These are phyloP conservation scores for Phytopythium oedochilum DNA, from an alignment of 352 stramenopile species.

Conservation along the genomic window DNA sequence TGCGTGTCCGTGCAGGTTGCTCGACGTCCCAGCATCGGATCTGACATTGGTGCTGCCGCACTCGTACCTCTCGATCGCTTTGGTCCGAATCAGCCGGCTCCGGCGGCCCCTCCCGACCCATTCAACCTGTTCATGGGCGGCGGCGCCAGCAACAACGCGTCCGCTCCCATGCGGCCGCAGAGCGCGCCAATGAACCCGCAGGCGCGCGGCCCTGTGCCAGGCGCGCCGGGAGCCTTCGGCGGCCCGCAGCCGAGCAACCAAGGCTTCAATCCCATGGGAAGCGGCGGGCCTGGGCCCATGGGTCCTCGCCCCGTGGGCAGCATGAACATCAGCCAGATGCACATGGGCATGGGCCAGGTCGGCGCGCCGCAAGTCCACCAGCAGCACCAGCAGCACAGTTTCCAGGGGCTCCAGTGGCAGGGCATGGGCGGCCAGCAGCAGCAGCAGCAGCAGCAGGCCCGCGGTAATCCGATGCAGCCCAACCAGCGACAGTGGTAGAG, in stretches of 20 bases:
- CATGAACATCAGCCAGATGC: constrained; percentile 86
- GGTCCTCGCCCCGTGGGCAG: constrained; percentile 38
- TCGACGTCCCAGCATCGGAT: neutral
- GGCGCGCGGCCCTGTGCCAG: constrained; percentile 20
- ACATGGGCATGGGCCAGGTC: constrained; percentile 57
- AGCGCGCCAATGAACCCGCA: constrained; percentile 26
- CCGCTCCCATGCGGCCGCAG: constrained; percentile 21
- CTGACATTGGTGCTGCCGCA: constrained; percentile 2
- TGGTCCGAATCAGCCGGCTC: constrained; percentile 10
- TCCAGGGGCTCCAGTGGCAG: constrained; percentile 81
- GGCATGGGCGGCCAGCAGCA: constrained; percentile 68
- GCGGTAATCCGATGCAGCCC: constrained; percentile 48
- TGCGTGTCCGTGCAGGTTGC: constrained; percentile 8
- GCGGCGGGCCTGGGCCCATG: constrained; percentile 33
- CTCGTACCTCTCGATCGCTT: neutral
- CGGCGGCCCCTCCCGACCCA: constrained; percentile 37
- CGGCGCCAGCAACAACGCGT: constrained; percentile 20
- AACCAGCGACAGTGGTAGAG: constrained; percentile 47
- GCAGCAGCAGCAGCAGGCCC: constrained; percentile 27
- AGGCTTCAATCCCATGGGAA: constrained; percentile 37
- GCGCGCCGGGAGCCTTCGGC: constrained; percentile 18
- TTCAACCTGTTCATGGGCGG: constrained; percentile 68
- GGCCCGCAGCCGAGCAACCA: constrained; percentile 10
- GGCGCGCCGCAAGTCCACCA: constrained; percentile 28
- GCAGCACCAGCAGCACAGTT: constrained; percentile 61